Conservation (phyloP, 176 grass and related monocot species). For the Canna indica region DNA sequence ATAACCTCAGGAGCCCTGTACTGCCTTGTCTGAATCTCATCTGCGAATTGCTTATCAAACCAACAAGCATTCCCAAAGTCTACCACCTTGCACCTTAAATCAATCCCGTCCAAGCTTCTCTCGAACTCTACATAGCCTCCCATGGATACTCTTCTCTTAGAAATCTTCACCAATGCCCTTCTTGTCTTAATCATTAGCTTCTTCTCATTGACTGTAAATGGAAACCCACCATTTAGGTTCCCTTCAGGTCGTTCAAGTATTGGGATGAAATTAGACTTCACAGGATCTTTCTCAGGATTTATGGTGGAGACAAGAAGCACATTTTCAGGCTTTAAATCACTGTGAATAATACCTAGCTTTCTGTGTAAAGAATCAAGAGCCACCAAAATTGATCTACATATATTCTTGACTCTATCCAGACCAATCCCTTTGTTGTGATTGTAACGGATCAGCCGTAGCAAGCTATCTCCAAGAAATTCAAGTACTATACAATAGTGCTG, state of each 20-base stretch:
- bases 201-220: conserved; percentile 54
- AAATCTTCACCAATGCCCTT: conserved; percentile 54
- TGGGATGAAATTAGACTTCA: conserved; percentile 38
- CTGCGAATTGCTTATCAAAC: conserved; percentile 43
- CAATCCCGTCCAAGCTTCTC: conserved; percentile 70
- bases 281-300: conserved; percentile 73
- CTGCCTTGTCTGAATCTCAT: conserved; percentile 89
- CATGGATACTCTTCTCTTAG: conserved; percentile 43
- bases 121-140: conserved; percentile 44
- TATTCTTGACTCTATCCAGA: conserved; percentile 45
- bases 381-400: conserved; percentile 56
- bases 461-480: conserved; percentile 71
- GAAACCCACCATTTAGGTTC: conserved; percentile 29
- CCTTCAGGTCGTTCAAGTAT: conserved; percentile 57
- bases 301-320: conserved; percentile 79
- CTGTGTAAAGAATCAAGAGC: conserved; percentile 78
- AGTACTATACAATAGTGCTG: conserved; percentile 61
- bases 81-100: conserved; percentile 84
- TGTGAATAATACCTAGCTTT: conserved; percentile 69
- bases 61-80: conserved; percentile 89
- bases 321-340: conserved; percentile 83
- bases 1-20: conserved; percentile 89
- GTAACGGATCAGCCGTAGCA: conserved; percentile 65
- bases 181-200: conserved; percentile 59
- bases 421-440: conserved; percentile 69